Evolutionary conservation across 2,329 filamentous ascomycete species (phyloP).

Genomic region (Aspergillus eucalypticola): DNA sequence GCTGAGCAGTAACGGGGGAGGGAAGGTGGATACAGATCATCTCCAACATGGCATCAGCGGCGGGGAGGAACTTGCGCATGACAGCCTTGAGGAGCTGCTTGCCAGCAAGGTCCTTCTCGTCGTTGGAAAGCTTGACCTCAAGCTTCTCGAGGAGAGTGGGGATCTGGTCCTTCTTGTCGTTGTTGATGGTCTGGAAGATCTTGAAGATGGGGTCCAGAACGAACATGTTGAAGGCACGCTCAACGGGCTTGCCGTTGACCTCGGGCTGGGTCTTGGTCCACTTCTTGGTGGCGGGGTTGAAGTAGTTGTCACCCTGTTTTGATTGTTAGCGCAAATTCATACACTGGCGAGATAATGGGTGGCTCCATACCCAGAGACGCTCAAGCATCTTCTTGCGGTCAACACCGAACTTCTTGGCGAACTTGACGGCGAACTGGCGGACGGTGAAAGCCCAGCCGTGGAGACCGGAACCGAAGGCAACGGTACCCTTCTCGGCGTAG

Average conservation of each 20-base stretch:
- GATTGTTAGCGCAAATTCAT: neutral
- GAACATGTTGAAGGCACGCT: constrained; percentile 99
- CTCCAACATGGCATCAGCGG: constrained; percentile 95
- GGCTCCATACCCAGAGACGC: constrained; percentile 82
- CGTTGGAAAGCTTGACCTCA: constrained; percentile 80
- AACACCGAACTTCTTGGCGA: constrained; percentile 99
- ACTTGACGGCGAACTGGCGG: constrained; percentile 92
- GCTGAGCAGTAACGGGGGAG: constrained; percentile 92
- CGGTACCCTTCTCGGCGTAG: constrained; percentile 95
- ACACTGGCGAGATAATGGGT: constrained; percentile 23
- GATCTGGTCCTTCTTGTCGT: constrained; percentile 97
- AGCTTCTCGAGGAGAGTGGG: constrained; percentile 84
- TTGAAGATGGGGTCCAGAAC: constrained; percentile 99
- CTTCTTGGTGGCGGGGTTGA: constrained; percentile 99
- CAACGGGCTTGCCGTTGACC: constrained; percentile 82
- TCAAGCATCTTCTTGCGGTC: constrained; percentile 99
- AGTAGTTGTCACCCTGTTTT: constrained; percentile 86
- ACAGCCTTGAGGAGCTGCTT: constrained; percentile 97
- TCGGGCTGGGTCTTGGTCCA: constrained; percentile 82
- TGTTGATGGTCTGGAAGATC: constrained; percentile 95
- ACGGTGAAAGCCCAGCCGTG: constrained; percentile 99
- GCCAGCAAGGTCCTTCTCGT: constrained; percentile 93
- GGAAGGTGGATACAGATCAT: constrained; percentile 99
- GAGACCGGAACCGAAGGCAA: constrained; percentile 98
- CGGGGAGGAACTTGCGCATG: constrained; percentile 98